phyloP scores from a whole-genome alignment of 192 early-diverging fungal species.

The Backusella mclennaniae region DNA sequence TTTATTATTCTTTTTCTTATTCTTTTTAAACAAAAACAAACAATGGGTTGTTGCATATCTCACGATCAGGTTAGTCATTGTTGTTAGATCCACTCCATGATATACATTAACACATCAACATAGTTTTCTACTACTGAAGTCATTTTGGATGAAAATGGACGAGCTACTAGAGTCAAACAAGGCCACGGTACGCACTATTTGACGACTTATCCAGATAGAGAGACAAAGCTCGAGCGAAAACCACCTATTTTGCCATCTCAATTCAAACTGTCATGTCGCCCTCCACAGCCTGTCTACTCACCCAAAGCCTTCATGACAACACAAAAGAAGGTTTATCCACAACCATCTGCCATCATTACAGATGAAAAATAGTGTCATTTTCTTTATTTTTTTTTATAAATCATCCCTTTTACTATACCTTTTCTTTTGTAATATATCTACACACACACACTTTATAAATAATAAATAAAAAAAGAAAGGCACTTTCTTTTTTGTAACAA shows the following conservation, averaged over 20 bases:
- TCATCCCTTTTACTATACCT: neutral
- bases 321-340: conserved; percentile 4
- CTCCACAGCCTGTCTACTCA: neutral
- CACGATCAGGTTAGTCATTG: conserved; percentile 21
- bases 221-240: conserved; percentile 26
- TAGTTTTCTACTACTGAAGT: conserved; percentile 23
- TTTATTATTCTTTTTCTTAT: neutral
- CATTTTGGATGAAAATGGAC: conserved; percentile 16
- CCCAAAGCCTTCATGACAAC: neutral
- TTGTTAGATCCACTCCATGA: neutral
- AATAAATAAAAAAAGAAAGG: neutral
- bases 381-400: too few relatives aligned
- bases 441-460: neutral
- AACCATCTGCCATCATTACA: neutral
- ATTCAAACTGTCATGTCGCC: neutral
- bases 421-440: neutral
- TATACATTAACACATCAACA: neutral
- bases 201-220: conserved; percentile 16
- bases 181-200: conserved; percentile 24
- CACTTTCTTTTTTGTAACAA: conserved; percentile 1
- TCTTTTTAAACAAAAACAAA: neutral
- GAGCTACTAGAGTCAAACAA: conserved; percentile 15
- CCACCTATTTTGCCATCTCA: neutral
- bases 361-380: neutral
- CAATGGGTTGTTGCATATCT: conserved; percentile 26